Evolutionary conservation across 192 early-diverging fungal species (phyloP).

Genomic region (Physocladia obscura): DNA sequence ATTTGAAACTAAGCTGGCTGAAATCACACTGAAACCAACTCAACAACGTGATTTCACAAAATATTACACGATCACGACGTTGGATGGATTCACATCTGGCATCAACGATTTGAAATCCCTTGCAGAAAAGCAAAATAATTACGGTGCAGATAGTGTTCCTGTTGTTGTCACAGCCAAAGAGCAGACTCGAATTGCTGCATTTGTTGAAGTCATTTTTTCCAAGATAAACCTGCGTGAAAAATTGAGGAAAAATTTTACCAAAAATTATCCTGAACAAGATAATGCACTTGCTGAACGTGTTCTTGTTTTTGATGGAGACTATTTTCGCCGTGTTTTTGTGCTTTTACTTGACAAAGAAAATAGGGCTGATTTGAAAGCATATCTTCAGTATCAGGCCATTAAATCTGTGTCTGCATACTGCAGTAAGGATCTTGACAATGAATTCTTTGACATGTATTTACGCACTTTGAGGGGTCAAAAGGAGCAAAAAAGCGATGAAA

Average conservation of each 20-base stretch:
- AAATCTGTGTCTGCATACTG: background rate
- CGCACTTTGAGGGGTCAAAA: slow-evolving; percentile 16
- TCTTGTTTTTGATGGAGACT: slow-evolving; percentile 17
- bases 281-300: background rate
- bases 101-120: slow-evolving; percentile 13
- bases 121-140: slow-evolving; percentile 10
- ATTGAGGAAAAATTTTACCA: slow-evolving; percentile 1
- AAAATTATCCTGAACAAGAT: slow-evolving; percentile 9
- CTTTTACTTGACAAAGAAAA: slow-evolving; percentile 16
- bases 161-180: background rate
- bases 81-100: background rate
- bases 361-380: slow-evolving; percentile 2
- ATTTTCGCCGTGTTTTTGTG: slow-evolving; percentile 14
- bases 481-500: slow-evolving; percentile 20
- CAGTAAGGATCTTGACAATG: slow-evolving; percentile 5
- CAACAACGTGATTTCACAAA: slow-evolving; percentile 5
- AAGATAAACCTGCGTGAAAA: background rate
- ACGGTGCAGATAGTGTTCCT: background rate
- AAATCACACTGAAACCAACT: background rate
- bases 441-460: slow-evolving; percentile 11
- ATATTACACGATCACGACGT: slow-evolving; percentile 7
- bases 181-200: background rate
- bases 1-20: slow-evolving; percentile 17
- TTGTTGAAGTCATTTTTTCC: background rate
- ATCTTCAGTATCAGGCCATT: slow-evolving; percentile 17